phyloP scores from a whole-genome alignment of 1,139 yeast genomes.

The Pichia sp. region DNA sequence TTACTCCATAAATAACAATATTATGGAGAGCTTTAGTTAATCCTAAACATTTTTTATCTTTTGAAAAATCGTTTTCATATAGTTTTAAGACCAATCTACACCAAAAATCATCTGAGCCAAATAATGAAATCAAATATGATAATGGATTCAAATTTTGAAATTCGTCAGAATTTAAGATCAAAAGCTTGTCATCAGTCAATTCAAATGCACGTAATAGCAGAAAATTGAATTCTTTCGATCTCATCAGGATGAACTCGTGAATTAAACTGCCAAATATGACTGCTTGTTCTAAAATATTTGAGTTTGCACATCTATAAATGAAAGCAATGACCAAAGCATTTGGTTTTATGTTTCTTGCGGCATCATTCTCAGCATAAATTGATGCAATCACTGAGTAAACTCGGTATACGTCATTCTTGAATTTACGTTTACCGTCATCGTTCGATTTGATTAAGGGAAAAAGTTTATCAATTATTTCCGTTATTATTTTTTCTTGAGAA shows the following conservation, averaged over 20 bases:
- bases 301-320: constrained; percentile 12
- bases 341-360: constrained; percentile 1
- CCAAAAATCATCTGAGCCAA: constrained; percentile 18
- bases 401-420: constrained; percentile 8
- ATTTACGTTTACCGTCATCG: constrained; percentile 2
- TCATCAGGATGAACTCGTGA: constrained; percentile 8
- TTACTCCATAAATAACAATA: constrained; percentile 18
- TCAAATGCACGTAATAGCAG: constrained; percentile 19
- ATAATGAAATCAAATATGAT: constrained; percentile 6
- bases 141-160: constrained; percentile 9
- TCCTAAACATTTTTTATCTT: constrained; percentile 2
- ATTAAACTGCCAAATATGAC: constrained; percentile 13
- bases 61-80: constrained; percentile 5
- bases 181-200: constrained; percentile 8
- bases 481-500: not conserved
- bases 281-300: constrained; percentile 9
- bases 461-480: constrained; percentile 1
- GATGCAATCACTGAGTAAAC: constrained; percentile 5
- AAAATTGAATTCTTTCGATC: constrained; percentile 15
- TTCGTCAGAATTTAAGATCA: constrained; percentile 10
- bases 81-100: constrained; percentile 9
- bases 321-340: constrained; percentile 15
- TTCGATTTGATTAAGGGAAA: constrained; percentile 7
- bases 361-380: not conserved
- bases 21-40: constrained; percentile 9